Evolutionary conservation across 2,329 filamentous ascomycete species (phyloP), one percentile per base, ranked within the genome.

Genomic region (Fusarium brachygibbosum): DNA sequence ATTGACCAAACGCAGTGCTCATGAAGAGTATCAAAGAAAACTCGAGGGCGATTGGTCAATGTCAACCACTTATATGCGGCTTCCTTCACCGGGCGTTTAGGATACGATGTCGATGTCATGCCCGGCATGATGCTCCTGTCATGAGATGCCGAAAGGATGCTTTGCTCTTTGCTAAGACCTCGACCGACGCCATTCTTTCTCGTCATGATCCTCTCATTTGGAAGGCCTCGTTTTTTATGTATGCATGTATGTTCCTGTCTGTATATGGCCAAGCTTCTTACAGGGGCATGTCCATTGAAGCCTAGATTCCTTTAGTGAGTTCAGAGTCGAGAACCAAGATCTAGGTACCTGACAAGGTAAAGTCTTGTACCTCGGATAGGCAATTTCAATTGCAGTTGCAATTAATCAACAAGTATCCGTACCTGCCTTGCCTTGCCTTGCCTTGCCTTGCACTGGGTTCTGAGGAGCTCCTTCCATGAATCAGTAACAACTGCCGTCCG

Each of bases 1-100:
- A 63, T 73, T 65, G 63, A 67, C 66, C 55, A 69, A 68, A 65
- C 45, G 29, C 66, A 50, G 58, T 54, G 41, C 53, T 42, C 61
- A 38, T 44, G 38, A 45, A 56, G n/a, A 32, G 38, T 19, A 63
- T 58, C 42, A 44, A 25, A 32, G 38, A 56, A 66, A 35, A 55
- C 51, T 53, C 50, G 46, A 46, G 46, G 56, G 59, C 63, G 68
- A 74, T 74, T 74, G 72, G 72, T 21, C 25, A 28, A 37, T 44
- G 45, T 62, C 37, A 40, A 48, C 56, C 62, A 45, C 57, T 67
- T 49, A 44, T 44, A 44, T 52, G 58, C 58, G 29, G 37, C 16
- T 42, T 38, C 45, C 35, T 55, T 58, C 59, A 58, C 67, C 16
- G 44, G 54, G 68, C 51, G 58, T 62, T 63, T 62, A 63, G 53